phyloP scores from a whole-genome alignment of 345 rosid genomes.

The Hibiscus syriacus region DNA sequence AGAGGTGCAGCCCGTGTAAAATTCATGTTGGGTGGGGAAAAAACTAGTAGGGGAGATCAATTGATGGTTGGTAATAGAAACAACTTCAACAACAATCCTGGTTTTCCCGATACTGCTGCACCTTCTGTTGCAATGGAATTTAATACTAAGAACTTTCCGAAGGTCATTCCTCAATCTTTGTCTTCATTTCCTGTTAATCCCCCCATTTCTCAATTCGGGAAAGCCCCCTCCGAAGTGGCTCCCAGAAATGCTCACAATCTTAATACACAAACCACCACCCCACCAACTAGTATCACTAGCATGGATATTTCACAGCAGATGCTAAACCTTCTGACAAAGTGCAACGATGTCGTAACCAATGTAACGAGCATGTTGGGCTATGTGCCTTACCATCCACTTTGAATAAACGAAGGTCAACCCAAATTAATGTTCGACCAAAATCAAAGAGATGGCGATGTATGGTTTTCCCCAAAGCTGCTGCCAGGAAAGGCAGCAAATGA shows the following conservation, averaged over 20 bases:
- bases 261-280: conserved; percentile 18
- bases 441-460: not conserved
- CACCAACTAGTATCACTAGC: conserved; percentile 5
- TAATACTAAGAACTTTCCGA: conserved; percentile 87
- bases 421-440: not conserved
- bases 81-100: conserved; percentile 50
- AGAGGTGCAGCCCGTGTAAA: conserved; percentile 72
- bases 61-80: conserved; percentile 40
- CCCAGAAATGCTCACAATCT: conserved; percentile 34
- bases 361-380: conserved; percentile 80
- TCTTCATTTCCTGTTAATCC: conserved; percentile 39
- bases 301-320: conserved; percentile 89
- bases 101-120: conserved; percentile 50
- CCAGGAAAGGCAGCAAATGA: not conserved
- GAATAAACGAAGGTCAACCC: conserved; percentile 10
- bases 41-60: conserved; percentile 44
- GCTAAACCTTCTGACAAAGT: conserved; percentile 83
- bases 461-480: not conserved
- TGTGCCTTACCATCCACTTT: conserved; percentile 93
- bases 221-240: conserved; percentile 30
- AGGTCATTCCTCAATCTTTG: conserved; percentile 42
- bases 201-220: conserved; percentile 41
- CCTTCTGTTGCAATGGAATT: conserved; percentile 73
- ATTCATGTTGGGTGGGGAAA: conserved; percentile 91
- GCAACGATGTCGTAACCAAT: conserved; percentile 86